Evolutionary conservation across 306 rosid species (phyloP).

Genomic region (Senna siamea): DNA sequence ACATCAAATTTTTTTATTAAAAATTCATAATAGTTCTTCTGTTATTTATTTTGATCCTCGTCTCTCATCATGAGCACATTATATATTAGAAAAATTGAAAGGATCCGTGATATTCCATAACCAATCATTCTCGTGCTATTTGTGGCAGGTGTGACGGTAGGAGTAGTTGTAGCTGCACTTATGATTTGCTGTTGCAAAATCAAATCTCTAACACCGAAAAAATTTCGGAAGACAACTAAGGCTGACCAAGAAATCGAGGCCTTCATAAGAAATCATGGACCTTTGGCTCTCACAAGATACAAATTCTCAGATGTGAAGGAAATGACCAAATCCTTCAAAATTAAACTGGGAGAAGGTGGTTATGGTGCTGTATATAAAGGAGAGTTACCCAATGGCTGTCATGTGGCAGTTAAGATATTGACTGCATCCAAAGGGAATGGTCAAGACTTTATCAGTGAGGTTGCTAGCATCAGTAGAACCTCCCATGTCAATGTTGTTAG

Average conservation of each 20-base stretch:
- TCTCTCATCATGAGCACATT: background rate
- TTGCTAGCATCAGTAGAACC: constrained; percentile 54
- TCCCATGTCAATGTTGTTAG: constrained; percentile 60
- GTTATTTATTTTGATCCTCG: background rate
- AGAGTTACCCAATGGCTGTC: constrained; percentile 16
- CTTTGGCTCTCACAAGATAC: constrained; percentile 43
- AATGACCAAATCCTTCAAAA: constrained; percentile 47
- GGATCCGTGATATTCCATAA: background rate
- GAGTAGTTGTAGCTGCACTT: background rate
- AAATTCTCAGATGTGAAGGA: constrained; percentile 43
- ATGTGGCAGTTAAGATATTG: constrained; percentile 52
- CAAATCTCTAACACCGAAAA: too few relatives aligned
- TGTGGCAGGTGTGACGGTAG: background rate
- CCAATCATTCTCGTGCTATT: background rate
- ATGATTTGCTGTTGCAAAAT: background rate
- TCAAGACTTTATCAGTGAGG: constrained; percentile 57
- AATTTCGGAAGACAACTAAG: background rate
- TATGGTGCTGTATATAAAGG: constrained; percentile 53
- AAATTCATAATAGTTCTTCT: background rate
- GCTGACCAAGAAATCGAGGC: constrained; percentile 42
- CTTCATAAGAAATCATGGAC: constrained; percentile 37
- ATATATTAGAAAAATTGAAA: background rate
- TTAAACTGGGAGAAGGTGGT: constrained; percentile 52
- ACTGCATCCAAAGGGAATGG: constrained; percentile 48
- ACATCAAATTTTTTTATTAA: background rate